Evolutionary conservation across 2,329 filamentous ascomycete species (phyloP), one percentile per base, ranked within the genome.

Genomic region (Blastomyces parvus): DNA sequence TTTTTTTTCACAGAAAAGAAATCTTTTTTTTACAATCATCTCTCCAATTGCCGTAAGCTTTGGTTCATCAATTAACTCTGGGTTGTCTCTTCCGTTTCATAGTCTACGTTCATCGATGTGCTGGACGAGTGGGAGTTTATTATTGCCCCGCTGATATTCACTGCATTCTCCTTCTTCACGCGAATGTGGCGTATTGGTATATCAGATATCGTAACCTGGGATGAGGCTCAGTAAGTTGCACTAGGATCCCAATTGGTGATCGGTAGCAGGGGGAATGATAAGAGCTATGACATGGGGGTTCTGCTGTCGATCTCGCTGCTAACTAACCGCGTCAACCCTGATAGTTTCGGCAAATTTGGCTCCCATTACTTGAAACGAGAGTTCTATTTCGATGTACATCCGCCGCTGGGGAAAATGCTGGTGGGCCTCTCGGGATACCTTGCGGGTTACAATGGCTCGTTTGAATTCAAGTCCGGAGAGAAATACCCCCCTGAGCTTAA

Each of bases 331-430:
- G 50, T 44, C 53, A 60, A 57, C 50, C n/a, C 27, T 33, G 62
- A 46, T 66, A 78, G 77, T 68, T 80, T 80, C 68, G 78, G 78
- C 61, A 99, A 99, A 81, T 99, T 99, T 77, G 94, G 94, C 67
- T 97, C 93, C 71, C 93, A 99, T 79, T 99, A 99, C 78, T 87
- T 99, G 74, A 97, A 99, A 78, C 90, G 93, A 77, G 94, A 99
- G 78, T 97, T 97, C 82, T 99, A 99, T 84, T 99, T 99, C 80
- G 90, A 96, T 82, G 89, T 95, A 64, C 90, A 96, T 77, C 94
- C 94, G 68, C 94, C 94, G 62, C 86, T 99, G 66, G 94, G 94
- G 74, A 99, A 99, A 82, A 97, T 99, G 86, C 86, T 99, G 63
- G 93, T 99, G 70, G 94, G 94, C 66, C 84, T 99, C 60, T 97